Evolutionary conservation across 176 grass and related monocot genomes (phyloP), one percentile per base, ranked within the genome.

Genomic region (Carex myosuroides): DNA sequence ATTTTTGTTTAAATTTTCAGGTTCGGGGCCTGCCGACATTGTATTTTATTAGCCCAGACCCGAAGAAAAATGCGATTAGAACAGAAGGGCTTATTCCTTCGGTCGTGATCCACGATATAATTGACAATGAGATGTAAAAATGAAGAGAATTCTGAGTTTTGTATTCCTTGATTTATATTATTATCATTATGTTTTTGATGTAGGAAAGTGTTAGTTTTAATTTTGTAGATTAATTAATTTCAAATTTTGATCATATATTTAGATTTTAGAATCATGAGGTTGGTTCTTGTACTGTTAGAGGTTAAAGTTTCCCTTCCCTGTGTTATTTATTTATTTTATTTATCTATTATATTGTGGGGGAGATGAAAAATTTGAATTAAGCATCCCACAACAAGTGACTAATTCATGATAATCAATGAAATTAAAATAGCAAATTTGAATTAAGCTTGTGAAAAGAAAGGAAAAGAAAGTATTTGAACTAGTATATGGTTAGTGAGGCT

Each of bases 41-140:
- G 60, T 98, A 98, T 85, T 97, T 97, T 86, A 93, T 97, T 50
- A 97, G 91, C 69, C 88, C 89, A 63, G 84, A 97, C 18, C 84
- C 88, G 24, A 87, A 85, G 71, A 97, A 97, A 82, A 84, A 91
- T 9, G 94, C 88, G 16, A 88, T 97, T 83, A 84, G 91, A 17
- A 97, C 89, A 0, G 91, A 97, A 89, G 91, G 91, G 14, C 65
- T 97, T 70, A 85, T 93, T 80, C 94, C 91, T 29, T 63, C 86
- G n/a, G 83, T 85, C 56, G 90, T 97, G 91, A 91, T 91, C 48
- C 93, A 81, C 59, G 92, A 90, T 60, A 95, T 98, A 22, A 89
- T 98, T 21, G 91, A 98, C 29, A 91, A 93, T 18, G 92, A 95
- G 79, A 62, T 95, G 81, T 95, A 85, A 98, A 44, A 62, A 63